phyloP scores from a whole-genome alignment of 352 stramenopile genomes.

The Globisporangium nodosum region DNA sequence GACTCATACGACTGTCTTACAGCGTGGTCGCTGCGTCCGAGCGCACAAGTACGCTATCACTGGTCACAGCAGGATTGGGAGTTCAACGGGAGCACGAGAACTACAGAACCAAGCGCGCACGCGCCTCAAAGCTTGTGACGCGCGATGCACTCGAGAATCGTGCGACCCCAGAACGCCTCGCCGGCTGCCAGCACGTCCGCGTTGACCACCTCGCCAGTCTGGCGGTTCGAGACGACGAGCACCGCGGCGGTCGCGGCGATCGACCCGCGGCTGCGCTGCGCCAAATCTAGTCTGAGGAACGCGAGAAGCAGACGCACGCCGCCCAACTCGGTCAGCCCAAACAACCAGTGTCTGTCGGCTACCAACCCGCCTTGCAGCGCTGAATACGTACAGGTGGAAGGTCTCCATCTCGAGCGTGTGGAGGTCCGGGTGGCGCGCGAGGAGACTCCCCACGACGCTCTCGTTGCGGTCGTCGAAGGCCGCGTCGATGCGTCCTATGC shows the following conservation, averaged over 20 bases:
- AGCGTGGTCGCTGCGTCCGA: too few species aligned
- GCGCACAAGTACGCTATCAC: too few species aligned
- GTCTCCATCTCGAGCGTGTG: constrained; percentile 69
- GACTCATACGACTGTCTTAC: too few species aligned
- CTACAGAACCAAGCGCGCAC: too few species aligned
- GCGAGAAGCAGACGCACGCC: too few species aligned
- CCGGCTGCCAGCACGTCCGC: constrained; percentile 22
- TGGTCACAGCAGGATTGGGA: too few species aligned
- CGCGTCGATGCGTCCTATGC: constrained; percentile 28
- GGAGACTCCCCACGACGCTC: constrained; percentile 29
- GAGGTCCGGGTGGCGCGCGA: constrained; percentile 21
- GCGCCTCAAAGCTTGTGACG: background rate
- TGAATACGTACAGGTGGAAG: constrained; percentile 43
- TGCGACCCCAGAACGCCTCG: constrained; percentile 29
- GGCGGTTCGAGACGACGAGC: constrained; percentile 38
- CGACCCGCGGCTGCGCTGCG: constrained; percentile 33
- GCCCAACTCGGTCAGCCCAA: too few species aligned
- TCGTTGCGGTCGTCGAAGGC: constrained; percentile 67
- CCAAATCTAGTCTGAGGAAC: constrained; percentile 29
- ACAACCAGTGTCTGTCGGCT: background rate
- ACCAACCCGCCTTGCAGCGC: too few species aligned
- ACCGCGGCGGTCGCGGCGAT: constrained; percentile 32
- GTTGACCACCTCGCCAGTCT: constrained; percentile 32
- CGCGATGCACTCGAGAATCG: constrained; percentile 22
- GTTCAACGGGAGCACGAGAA: too few species aligned